Conservation (phyloP, 208 protist species). For the Leishmania tarentolae region DNA sequence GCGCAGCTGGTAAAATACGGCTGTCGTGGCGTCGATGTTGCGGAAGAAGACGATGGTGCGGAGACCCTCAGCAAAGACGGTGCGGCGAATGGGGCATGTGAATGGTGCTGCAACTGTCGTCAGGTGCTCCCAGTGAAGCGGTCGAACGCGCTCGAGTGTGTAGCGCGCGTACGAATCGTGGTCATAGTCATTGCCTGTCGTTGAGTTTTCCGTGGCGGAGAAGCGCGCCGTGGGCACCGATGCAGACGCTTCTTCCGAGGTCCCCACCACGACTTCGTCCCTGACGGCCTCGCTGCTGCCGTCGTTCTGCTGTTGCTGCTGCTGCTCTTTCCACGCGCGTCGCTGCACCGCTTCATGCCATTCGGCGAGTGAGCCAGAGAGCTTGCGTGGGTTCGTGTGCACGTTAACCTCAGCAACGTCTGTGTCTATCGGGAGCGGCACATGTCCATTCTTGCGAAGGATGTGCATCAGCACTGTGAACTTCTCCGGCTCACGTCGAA, state of each 20-base stretch:
- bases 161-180: conserved; percentile 46
- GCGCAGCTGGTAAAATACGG: conserved; percentile 77
- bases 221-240: not conserved
- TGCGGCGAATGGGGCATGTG: conserved; percentile 59
- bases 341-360: conserved; percentile 27
- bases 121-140: conserved; percentile 76
- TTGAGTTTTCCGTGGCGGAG: not conserved
- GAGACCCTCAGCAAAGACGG: conserved; percentile 61
- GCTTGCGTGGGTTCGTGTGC: conserved; percentile 45
- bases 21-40: conserved; percentile 75
- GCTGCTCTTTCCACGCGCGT: conserved; percentile 4
- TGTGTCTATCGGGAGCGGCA: conserved; percentile 41
- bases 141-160: conserved; percentile 58
- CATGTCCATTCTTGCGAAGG: conserved; percentile 66
- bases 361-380: conserved; percentile 52
- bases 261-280: not conserved
- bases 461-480: conserved; percentile 64
- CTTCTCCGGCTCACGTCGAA: conserved; percentile 68
- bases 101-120: conserved; percentile 77
- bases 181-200: conserved; percentile 23
- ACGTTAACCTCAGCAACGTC: conserved; percentile 50
- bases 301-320: not conserved
- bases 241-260: not conserved
- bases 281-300: conserved; percentile 1
- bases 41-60: conserved; percentile 73